Evolutionary conservation across 2,329 filamentous ascomycete genomes (phyloP).

Genomic region (Colletotrichum sp.): DNA sequence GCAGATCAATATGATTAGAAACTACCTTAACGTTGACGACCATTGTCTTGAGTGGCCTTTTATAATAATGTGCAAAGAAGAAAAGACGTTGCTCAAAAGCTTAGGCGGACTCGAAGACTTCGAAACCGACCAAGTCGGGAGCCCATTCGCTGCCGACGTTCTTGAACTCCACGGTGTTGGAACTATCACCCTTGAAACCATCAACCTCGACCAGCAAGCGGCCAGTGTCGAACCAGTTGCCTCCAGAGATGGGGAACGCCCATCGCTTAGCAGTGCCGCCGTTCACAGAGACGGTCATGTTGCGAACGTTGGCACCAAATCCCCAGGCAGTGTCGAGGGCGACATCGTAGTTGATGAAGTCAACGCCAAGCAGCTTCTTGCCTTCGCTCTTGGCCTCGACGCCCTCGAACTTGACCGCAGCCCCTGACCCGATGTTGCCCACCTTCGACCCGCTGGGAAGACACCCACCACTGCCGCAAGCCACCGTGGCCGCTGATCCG

Average conservation of each 20-base stretch:
- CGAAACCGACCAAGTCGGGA: conserved; percentile 49
- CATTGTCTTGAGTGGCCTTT: not conserved
- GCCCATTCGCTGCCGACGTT: conserved; percentile 28
- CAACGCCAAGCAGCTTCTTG: conserved; percentile 47
- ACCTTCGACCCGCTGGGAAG: conserved; percentile 48
- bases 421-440: conserved; percentile 36
- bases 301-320: conserved; percentile 52
- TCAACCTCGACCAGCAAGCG: conserved; percentile 48
- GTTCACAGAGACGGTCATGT: conserved; percentile 56
- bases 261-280: conserved; percentile 44
- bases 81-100: not conserved
- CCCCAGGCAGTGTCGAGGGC: conserved; percentile 35
- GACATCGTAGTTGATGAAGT: conserved; percentile 59
- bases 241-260: conserved; percentile 54
- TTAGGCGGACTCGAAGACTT: conserved; percentile 20
- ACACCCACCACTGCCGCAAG: conserved; percentile 44
- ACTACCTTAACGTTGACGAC: not conserved
- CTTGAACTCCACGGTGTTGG: conserved; percentile 41
- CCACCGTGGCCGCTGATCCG: conserved; percentile 36
- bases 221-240: conserved; percentile 55
- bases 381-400: conserved; percentile 34
- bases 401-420: conserved; percentile 39
- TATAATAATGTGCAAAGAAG: not conserved
- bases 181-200: conserved; percentile 46
- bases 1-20: not conserved